These are phyloP conservation scores for Kwoniella sp. DNA, from an alignment of 768 basidiomycete genomes.

Conservation along the genomic window DNA sequence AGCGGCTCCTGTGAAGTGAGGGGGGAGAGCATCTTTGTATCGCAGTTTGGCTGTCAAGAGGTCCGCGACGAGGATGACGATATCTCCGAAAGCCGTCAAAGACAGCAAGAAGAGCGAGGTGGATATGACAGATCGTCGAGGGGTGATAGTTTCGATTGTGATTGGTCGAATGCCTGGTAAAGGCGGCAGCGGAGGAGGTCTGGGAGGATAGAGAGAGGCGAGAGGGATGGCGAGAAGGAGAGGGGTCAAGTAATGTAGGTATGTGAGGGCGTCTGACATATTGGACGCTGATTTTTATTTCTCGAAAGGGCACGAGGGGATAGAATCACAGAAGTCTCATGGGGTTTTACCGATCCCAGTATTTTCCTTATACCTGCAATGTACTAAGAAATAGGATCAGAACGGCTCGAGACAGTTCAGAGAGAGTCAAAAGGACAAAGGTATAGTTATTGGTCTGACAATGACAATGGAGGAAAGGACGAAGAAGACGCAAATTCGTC, in stretches of 20 bases:
- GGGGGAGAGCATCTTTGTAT: conserved; percentile 55
- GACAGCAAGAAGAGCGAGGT: conserved; percentile 68
- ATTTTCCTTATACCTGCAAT: not conserved
- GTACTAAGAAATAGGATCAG: not conserved
- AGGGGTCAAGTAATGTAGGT: conserved; percentile 41
- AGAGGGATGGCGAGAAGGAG: conserved; percentile 39
- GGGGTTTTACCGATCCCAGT: not conserved
- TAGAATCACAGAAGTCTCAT: not conserved
- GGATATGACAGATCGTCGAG: conserved; percentile 76
- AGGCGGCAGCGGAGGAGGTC: conserved; percentile 19
- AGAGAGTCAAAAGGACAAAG: too few species aligned
- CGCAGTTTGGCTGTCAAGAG: conserved; percentile 69
- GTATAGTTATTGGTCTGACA: too few species aligned
- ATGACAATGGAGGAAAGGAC: too few species aligned
- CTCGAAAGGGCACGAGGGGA: too few species aligned
- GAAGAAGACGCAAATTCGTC: too few species aligned
- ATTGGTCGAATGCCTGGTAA: conserved; percentile 46
- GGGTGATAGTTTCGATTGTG: conserved; percentile 65
- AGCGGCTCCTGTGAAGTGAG: conserved; percentile 2
- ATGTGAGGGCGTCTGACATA: conserved; percentile 19
- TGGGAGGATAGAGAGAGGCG: conserved; percentile 27
- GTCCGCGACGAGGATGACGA: conserved; percentile 68
- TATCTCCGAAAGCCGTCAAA: conserved; percentile 76
- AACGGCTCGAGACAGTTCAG: too few species aligned
- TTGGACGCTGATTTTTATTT: conserved; percentile 4